phyloP scores from a whole-genome alignment of 768 basidiomycete species.

The Termitomyces sp. region DNA sequence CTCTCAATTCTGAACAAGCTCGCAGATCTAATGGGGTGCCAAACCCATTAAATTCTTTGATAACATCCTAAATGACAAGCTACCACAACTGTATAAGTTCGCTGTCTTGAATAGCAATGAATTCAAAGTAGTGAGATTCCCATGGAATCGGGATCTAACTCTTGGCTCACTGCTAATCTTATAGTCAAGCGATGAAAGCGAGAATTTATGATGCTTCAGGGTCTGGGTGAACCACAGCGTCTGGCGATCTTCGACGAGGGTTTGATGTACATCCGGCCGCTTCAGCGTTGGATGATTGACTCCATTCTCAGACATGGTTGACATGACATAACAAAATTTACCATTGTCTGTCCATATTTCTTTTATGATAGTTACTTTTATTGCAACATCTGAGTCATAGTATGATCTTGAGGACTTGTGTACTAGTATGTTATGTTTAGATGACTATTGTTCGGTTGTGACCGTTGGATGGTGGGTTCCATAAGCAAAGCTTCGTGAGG shows the following conservation, averaged over 20 bases:
- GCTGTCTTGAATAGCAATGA: neutral
- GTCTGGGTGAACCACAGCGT: neutral
- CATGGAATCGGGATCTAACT: neutral
- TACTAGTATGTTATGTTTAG: too few relatives aligned
- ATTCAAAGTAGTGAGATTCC: neutral
- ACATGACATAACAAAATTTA: neutral
- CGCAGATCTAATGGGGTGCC: neutral
- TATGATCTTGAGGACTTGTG: too few relatives aligned
- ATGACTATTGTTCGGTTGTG: too few relatives aligned
- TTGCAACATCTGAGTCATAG: too few relatives aligned
- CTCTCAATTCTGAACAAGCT: neutral
- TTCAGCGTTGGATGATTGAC: conserved; percentile 1
- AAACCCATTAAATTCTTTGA: neutral
- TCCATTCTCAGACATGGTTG: neutral
- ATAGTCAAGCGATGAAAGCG: neutral
- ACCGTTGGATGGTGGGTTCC: too few relatives aligned
- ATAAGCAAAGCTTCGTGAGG: neutral
- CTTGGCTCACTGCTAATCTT: neutral
- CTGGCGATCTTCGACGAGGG: neutral
- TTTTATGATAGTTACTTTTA: too few relatives aligned
- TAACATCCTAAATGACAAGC: neutral
- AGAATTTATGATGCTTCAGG: neutral
- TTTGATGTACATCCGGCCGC: neutral
- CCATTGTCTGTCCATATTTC: neutral
- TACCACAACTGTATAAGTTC: neutral